These are phyloP conservation scores for Parafenestella ontariensis DNA, from an alignment of 2,329 filamentous ascomycete species.

Conservation along the genomic window DNA sequence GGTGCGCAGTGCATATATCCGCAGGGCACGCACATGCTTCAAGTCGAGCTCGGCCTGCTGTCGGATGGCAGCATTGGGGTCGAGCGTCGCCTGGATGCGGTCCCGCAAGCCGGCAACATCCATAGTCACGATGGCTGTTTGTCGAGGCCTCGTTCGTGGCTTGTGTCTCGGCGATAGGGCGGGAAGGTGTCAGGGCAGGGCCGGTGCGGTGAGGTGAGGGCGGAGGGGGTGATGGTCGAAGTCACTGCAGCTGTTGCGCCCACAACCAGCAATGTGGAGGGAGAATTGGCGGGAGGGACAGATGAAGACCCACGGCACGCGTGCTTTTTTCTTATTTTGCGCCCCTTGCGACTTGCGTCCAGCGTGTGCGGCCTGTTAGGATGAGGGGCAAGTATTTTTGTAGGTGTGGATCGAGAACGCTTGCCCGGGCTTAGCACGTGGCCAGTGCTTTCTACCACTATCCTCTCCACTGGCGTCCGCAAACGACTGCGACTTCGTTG, in stretches of 20 bases:
- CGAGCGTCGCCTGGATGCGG: slow-evolving; percentile 79
- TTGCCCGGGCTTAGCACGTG: slow-evolving; percentile 23
- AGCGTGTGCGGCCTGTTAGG: slow-evolving; percentile 31
- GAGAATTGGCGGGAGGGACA: slow-evolving; percentile 17
- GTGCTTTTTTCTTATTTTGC: slow-evolving; percentile 21
- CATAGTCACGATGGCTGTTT: slow-evolving; percentile 62
- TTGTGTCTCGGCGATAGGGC: slow-evolving; percentile 13
- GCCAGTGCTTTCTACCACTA: slow-evolving; percentile 10
- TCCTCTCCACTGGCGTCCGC: not conserved
- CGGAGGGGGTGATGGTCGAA: slow-evolving; percentile 24
- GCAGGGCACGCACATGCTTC: slow-evolving; percentile 70
- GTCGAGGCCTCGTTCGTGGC: slow-evolving; percentile 12
- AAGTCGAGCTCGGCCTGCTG: slow-evolving; percentile 80
- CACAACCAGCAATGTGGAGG: slow-evolving; percentile 18
- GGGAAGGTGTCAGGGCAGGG: slow-evolving; percentile 11
- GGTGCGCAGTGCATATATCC: slow-evolving; percentile 14
- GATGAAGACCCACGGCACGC: slow-evolving; percentile 16
- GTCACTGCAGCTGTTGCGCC: slow-evolving; percentile 19
- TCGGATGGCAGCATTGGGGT: slow-evolving; percentile 75
- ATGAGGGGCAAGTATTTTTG: slow-evolving; percentile 25
- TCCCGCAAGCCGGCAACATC: slow-evolving; percentile 76
- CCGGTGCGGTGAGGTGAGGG: slow-evolving; percentile 30
- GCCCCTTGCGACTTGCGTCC: slow-evolving; percentile 36
- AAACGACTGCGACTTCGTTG: not conserved
- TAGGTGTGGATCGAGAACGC: slow-evolving; percentile 20